phyloP scores from a whole-genome alignment of 2,329 filamentous ascomycete genomes.

The Colletotrichum somersetense region DNA sequence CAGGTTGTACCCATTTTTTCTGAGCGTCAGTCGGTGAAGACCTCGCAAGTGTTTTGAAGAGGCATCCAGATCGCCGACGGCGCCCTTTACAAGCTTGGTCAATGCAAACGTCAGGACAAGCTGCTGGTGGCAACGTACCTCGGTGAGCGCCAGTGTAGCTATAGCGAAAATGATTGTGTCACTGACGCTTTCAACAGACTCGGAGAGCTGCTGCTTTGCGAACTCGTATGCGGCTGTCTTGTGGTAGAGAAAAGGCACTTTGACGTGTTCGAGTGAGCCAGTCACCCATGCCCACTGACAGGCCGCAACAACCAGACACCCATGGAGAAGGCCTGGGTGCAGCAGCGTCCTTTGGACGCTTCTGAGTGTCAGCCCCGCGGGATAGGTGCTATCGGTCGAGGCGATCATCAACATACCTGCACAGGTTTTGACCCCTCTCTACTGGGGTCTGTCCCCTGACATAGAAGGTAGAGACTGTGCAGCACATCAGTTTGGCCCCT shows the following conservation, averaged over 20 bases:
- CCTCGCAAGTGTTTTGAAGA: conserved; percentile 58
- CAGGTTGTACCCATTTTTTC: conserved; percentile 46
- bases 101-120: background rate
- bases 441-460: conserved; percentile 57
- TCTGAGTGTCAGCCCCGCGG: conserved; percentile 31
- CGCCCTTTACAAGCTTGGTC: conserved; percentile 49
- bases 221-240: conserved; percentile 62
- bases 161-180: conserved; percentile 60
- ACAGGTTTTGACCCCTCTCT: conserved; percentile 51
- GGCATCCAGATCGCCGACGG: conserved; percentile 58
- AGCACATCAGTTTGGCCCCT: conserved; percentile 9
- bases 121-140: conserved; percentile 49
- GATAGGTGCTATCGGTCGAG: background rate
- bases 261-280: conserved; percentile 59
- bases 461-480: conserved; percentile 55
- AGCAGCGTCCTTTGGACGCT: conserved; percentile 59
- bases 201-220: conserved; percentile 57
- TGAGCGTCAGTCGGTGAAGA: conserved; percentile 49
- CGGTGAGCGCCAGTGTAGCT: conserved; percentile 58
- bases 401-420: conserved; percentile 47
- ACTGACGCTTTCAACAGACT: conserved; percentile 53
- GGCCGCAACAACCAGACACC: conserved; percentile 59
- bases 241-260: conserved; percentile 60
- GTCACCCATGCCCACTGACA: conserved; percentile 62
- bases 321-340: conserved; percentile 60